These are phyloP conservation scores for Boletus tomentosulus DNA, from an alignment of 768 basidiomycete genomes.

Conservation along the genomic window DNA sequence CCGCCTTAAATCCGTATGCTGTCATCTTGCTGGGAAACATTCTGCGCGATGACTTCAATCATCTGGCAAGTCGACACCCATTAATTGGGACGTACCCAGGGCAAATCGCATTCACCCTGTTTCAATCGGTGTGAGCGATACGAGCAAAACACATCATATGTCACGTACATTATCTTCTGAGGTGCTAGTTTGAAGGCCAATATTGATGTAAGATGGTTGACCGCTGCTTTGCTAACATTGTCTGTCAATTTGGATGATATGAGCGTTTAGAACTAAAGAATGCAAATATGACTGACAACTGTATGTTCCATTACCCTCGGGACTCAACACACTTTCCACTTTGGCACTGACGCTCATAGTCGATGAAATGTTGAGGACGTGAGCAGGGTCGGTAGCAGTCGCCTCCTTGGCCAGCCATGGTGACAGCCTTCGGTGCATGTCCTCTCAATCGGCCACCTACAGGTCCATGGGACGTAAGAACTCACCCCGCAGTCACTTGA, in stretches of 20 bases:
- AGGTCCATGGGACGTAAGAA: not conserved
- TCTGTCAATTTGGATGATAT: slow-evolving; percentile 38
- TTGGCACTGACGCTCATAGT: slow-evolving; percentile 52
- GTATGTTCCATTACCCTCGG: slow-evolving; percentile 63
- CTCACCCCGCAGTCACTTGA: slow-evolving; percentile 43
- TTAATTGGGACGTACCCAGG: slow-evolving; percentile 52
- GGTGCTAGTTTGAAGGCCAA: slow-evolving; percentile 63
- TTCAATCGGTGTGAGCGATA: not conserved
- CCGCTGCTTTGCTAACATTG: slow-evolving; percentile 80
- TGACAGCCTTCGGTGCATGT: slow-evolving; percentile 20
- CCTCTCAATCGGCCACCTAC: not conserved
- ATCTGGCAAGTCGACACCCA: not conserved
- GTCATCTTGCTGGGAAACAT: slow-evolving; percentile 87
- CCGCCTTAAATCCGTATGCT: slow-evolving; percentile 56
- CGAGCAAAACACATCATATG: not conserved
- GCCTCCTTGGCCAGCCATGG: slow-evolving; percentile 64
- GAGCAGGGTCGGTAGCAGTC: slow-evolving; percentile 58
- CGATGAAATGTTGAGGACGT: slow-evolving; percentile 83
- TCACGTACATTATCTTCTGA: slow-evolving; percentile 60
- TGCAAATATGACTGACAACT: slow-evolving; percentile 53
- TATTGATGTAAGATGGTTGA: slow-evolving; percentile 75
- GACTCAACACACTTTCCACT: slow-evolving; percentile 47
- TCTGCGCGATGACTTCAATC: slow-evolving; percentile 28
- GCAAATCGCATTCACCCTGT: slow-evolving; percentile 77
- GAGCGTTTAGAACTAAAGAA: not conserved